Conservation (phyloP, 116 monocot species). For the Phalaenopsis hybrid region DNA sequence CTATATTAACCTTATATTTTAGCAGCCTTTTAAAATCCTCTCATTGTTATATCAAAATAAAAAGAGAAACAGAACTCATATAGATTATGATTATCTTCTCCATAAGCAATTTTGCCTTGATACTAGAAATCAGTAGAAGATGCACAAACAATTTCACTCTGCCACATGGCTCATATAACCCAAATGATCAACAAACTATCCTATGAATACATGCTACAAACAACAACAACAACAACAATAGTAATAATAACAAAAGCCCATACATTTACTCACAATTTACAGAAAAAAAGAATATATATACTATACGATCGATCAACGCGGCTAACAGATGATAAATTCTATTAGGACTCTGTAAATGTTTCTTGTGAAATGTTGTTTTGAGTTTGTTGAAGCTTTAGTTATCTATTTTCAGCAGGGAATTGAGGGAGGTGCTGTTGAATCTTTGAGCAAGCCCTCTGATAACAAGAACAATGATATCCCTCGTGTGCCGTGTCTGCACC, state of each 20-base stretch:
- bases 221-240: not conserved
- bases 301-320: not conserved
- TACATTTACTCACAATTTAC: not conserved
- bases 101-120: too few relatives aligned
- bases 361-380: not conserved
- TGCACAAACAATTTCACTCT: constrained; percentile 70
- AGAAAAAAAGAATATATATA: not conserved
- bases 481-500: constrained; percentile 82
- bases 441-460: constrained; percentile 82
- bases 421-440: constrained; percentile 98
- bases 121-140: constrained; percentile 44
- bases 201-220: not conserved
- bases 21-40: too few relatives aligned
- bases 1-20: too few relatives aligned
- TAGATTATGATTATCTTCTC: too few relatives aligned
- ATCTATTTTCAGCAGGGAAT: constrained; percentile 82
- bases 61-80: too few relatives aligned
- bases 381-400: constrained; percentile 19
- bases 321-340: not conserved
- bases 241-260: not conserved
- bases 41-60: too few relatives aligned
- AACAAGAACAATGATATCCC: constrained; percentile 79
- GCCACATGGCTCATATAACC: constrained; percentile 18
- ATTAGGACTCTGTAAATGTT: not conserved
- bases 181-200: not conserved